Evolutionary conservation across 163 green algal species (phyloP), one percentile per base, ranked within the genome.

Genomic region (Chlamydomonas reinhardtii): DNA sequence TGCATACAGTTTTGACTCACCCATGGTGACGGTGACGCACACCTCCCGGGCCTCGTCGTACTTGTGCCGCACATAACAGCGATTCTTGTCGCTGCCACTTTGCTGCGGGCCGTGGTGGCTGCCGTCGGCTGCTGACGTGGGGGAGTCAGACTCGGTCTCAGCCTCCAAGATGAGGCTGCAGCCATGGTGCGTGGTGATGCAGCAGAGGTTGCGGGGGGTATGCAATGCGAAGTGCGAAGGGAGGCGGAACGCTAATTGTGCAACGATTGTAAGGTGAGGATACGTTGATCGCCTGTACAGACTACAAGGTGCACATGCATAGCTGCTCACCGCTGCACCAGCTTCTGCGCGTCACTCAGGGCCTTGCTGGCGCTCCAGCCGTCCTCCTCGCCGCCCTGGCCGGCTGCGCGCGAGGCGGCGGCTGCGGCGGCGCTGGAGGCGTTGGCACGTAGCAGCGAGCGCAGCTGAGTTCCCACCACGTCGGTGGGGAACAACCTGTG

Each of bases 51-150:
- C 77, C 29, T 66, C 73, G 39, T 75, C 77, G 39, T 84, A 84
- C 77, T 84, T 84, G n/a, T 84, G 77, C 29, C 66, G 77, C 31
- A 84, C 65, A 37, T n/a, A 48, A 22, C 77, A 84, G 0, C 29
- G 35, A 8, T 27, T 3, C 0, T 56, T 73, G 16, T n/a, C 12
- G 22, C 20, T 24, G n/a, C 15, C 29, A 27, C 29, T 39, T 4
- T 6, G 25, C 25, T 29, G 3, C 16, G 16, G 27, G 11, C 25
- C 25, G 27, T 6, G 27, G 20, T 15, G 17, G 25, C 75, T 61
- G 29, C 31, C 62, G 0, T 65, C 61, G 25, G 35, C 35, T 4
- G 72, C 35, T 34, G 72, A 15, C 37, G 59, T 74, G 34, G 16
- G 32, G 6, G 29, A 52, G 27, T 14, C 12, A 0, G 34, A 15